These are phyloP conservation scores for Suillus discolor DNA, from an alignment of 768 basidiomycete genomes.

Conservation along the genomic window DNA sequence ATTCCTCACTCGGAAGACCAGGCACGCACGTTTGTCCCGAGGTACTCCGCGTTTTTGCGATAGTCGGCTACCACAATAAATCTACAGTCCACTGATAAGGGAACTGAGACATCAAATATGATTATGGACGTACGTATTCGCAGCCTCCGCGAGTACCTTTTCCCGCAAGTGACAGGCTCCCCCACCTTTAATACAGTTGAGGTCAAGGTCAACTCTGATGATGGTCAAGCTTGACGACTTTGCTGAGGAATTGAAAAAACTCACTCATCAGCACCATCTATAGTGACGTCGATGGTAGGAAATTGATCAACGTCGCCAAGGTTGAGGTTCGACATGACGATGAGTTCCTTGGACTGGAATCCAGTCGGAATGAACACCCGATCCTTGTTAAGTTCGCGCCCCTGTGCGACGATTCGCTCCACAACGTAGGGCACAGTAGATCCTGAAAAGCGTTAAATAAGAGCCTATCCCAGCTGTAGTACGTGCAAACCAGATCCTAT, in stretches of 20 bases:
- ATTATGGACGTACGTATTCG: slow-evolving; percentile 59
- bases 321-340: slow-evolving; percentile 72
- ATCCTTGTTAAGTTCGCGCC: slow-evolving; percentile 67
- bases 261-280: slow-evolving; percentile 97
- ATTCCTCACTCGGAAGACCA: not conserved
- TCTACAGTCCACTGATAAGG: slow-evolving; percentile 36
- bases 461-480: not conserved
- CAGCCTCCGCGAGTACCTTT: slow-evolving; percentile 97
- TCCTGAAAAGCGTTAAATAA: slow-evolving; percentile 43
- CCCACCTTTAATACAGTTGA: slow-evolving; percentile 97
- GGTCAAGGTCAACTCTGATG: slow-evolving; percentile 74
- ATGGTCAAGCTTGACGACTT: not conserved
- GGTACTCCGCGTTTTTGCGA: slow-evolving; percentile 83
- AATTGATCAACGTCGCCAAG: slow-evolving; percentile 92
- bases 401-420: slow-evolving; percentile 89
- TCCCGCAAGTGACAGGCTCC: slow-evolving; percentile 96
- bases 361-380: slow-evolving; percentile 93
- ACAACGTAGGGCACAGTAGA: slow-evolving; percentile 98
- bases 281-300: slow-evolving; percentile 89
- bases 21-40: slow-evolving; percentile 78
- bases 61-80: slow-evolving; percentile 95
- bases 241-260: slow-evolving; percentile 27
- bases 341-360: slow-evolving; percentile 96
- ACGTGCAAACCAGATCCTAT: slow-evolving; percentile 71
- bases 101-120: not conserved